Evolutionary conservation across 257 asterid species (phyloP).

Genomic region (Rehmannia glutinosa): DNA sequence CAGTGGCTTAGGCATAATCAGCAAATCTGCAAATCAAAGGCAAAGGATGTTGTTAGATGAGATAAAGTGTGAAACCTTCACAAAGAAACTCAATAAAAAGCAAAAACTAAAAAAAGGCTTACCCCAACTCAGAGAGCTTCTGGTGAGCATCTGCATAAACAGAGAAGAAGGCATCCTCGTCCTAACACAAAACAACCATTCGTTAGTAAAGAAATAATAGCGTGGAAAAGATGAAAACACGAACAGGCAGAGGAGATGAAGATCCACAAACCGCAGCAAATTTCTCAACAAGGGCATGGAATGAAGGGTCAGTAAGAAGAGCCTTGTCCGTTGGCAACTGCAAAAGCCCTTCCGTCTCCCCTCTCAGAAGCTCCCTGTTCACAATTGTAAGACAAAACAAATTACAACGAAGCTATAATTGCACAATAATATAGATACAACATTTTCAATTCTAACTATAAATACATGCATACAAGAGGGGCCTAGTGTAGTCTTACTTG

Average conservation of each 20-base stretch:
- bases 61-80: neutral
- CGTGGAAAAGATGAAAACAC: too few species aligned
- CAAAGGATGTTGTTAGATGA: neutral
- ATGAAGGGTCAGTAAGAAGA: conserved; percentile 54
- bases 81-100: neutral
- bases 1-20: neutral
- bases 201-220: neutral
- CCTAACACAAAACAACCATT: conserved; percentile 30
- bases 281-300: conserved; percentile 79
- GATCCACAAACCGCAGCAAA: conserved; percentile 54
- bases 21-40: neutral
- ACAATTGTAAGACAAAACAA: neutral
- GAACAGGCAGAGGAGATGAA: neutral
- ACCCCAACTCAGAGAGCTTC: conserved; percentile 93
- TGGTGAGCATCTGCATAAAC: conserved; percentile 72
- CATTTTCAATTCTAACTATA: neutral
- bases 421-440: too few species aligned
- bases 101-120: neutral
- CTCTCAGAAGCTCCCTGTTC: conserved; percentile 65
- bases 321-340: conserved; percentile 78
- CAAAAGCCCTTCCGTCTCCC: conserved; percentile 72
- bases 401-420: neutral
- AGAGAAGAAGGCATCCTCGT: conserved; percentile 85
- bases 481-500: conserved; percentile 32
- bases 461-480: neutral